phyloP scores from a whole-genome alignment of 1,284 basidiomycete genomes.

The Psilocybe mexicana region DNA sequence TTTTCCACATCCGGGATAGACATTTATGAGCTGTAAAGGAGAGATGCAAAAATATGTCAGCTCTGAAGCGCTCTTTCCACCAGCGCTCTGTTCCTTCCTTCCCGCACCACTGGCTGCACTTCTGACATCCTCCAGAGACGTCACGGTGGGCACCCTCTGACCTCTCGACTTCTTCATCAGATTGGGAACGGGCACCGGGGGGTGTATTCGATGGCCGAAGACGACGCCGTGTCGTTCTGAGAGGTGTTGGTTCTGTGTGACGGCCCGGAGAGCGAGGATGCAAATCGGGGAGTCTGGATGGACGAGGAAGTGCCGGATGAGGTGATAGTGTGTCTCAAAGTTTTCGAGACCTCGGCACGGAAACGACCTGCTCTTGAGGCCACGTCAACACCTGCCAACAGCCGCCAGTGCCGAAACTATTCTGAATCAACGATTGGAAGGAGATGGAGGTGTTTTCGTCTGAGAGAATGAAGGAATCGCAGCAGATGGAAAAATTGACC shows the following conservation, averaged over 20 bases:
- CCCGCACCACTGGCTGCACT: constrained; percentile 28
- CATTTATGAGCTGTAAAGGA: constrained; percentile 67
- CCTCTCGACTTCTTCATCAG: constrained; percentile 75
- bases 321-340: constrained; percentile 4
- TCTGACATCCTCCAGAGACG: constrained; percentile 37
- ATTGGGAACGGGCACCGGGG: constrained; percentile 66
- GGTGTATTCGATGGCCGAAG: constrained; percentile 39
- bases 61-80: constrained; percentile 26
- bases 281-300: constrained; percentile 7
- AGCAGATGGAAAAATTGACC: no score
- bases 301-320: constrained; percentile 12
- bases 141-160: constrained; percentile 64
- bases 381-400: no score
- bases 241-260: constrained; percentile 15
- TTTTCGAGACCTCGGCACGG: no score
- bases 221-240: constrained; percentile 24
- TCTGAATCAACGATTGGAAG: no score
- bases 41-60: constrained; percentile 1
- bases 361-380: no score
- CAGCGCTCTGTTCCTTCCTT: constrained; percentile 26
- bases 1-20: constrained; percentile 75
- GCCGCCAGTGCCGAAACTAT: no score
- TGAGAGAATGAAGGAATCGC: no score
- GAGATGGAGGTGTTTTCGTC: no score
- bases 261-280: constrained; percentile 10